A percentile compares a stretch with the other conserved stretches of the same genome.
These are phyloP conservation scores for Penstemon davidsonii DNA, from an alignment of 257 asterid genomes.

Conservation along the genomic window DNA sequence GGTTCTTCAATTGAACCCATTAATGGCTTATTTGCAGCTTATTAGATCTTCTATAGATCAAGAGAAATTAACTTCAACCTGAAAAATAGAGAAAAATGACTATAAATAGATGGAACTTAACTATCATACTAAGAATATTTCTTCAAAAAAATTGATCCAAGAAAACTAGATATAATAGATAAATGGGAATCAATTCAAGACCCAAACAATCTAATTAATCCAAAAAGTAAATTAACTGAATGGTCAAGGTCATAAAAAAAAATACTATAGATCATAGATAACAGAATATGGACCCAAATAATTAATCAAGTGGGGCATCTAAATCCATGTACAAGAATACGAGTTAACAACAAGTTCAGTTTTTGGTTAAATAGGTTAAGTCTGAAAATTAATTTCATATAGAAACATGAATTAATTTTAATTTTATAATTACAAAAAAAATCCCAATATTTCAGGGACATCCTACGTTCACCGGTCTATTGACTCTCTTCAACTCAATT, in stretches of 20 bases:
- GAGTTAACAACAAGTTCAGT: too few species aligned
- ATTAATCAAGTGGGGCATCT: not conserved
- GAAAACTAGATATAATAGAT: too few species aligned
- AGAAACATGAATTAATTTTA: not conserved
- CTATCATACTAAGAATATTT: not conserved
- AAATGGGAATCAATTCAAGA: not conserved
- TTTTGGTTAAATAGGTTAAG: not conserved
- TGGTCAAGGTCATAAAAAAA: too few species aligned
- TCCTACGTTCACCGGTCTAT: too few species aligned
- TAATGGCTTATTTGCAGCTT: conserved; percentile 13
- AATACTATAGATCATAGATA: too few species aligned
- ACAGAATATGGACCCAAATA: not conserved
- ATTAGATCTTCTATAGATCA: conserved; percentile 4
- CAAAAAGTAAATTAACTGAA: too few species aligned
- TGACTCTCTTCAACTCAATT: too few species aligned
- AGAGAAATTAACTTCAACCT: conserved; percentile 30
- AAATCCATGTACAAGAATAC: not conserved
- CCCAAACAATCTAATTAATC: too few species aligned
- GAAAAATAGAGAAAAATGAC: conserved; percentile 24
- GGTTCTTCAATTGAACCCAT: conserved; percentile 65
- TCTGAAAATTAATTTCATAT: not conserved
- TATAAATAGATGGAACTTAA: conserved; percentile 4
- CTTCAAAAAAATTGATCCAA: too few species aligned
- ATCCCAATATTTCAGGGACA: too few species aligned
- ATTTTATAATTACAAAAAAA: not conserved